phyloP scores from a whole-genome alignment of 805 yeast genomes.

The Yamadazyma ubonensis region DNA sequence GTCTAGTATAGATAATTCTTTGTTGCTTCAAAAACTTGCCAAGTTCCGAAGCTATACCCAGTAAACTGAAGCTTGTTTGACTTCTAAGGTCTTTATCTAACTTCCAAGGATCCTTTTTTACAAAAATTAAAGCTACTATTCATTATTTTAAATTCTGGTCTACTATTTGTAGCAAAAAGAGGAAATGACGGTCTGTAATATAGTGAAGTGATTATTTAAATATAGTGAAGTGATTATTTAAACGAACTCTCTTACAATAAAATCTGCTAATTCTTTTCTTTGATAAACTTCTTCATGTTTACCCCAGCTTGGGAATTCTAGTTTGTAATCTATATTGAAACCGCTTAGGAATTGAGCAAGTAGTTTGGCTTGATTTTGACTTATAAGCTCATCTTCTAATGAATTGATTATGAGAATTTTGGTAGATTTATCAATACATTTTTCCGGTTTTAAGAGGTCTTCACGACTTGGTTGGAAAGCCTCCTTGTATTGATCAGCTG shows the following conservation, averaged over 20 bases:
- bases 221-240: neutral
- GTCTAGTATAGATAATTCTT: no score
- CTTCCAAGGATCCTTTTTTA: no score
- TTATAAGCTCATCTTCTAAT: slow-evolving; percentile 61
- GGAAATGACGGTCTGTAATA: no score
- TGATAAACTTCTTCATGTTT: slow-evolving; percentile 64
- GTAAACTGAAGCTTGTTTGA: no score
- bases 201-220: neutral
- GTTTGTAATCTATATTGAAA: slow-evolving; percentile 2
- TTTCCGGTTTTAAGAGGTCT: neutral
- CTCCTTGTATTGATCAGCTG: slow-evolving; percentile 17
- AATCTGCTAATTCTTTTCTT: slow-evolving; percentile 34
- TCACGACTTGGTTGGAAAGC: slow-evolving; percentile 23
- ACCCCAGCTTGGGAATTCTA: slow-evolving; percentile 47
- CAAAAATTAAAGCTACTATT: no score
- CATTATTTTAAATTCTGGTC: no score
- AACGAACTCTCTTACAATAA: slow-evolving; percentile 7
- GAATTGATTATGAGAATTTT: slow-evolving; percentile 56
- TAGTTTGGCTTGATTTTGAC: slow-evolving; percentile 46
- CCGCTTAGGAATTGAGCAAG: slow-evolving; percentile 35
- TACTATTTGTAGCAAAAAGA: no score
- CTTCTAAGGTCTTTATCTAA: no score
- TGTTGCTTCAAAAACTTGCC: no score
- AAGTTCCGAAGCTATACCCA: no score
- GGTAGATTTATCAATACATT: slow-evolving; percentile 2